Base-by-base conservation (phyloP, 1,284 basidiomycete species). In the Cryptococcus sp. region DNA sequence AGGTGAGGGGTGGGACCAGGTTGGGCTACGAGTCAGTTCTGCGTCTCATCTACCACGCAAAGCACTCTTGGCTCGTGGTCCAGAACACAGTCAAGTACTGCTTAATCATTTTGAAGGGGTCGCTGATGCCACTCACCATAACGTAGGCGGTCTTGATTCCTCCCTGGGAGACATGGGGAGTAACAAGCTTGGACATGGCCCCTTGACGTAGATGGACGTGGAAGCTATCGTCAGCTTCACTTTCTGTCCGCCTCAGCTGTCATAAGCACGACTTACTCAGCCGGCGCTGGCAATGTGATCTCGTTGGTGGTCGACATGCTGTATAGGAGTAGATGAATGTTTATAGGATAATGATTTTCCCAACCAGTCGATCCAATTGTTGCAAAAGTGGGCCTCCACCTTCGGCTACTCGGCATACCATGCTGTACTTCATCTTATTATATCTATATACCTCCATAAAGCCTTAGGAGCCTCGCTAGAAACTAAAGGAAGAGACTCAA, bases 151-250 rank as follows among this genome's bases (percentile, higher is more conserved):
- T 81, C 53, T 81, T 78, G 66, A 98, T 91, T 1, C 96, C 96
- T 46, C 96, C 96, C 67, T 84, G 77, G 23, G 82, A 80, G 49
- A 99, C 88, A 78, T 98, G 93, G 40, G 92, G 91, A 4, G 87
- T 85, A 39, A 98, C 91, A 32, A 98, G 81, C 56, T 83, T 78
- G 52, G 88, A 86, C 65, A 96, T 78, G 34, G 82, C 76, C 34
- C 88, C 91, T 72, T 98, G 91, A 42, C 96, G 85, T 32, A 99
- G 84, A 72, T 99, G 96, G 57, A 98, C 93, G 78, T 99, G 93
- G 71, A 93, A 96, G 78, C 79, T 78, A 60, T 59, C 55, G 7
- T 67, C 63, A 42, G 48, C 28, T 16, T 19, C 42, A 13, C 18
- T 21, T 24, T 37, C 48, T 55, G 44, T 23, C 43, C 3, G n/a